A percentile compares a stretch with the other conserved stretches of the same genome.
Conservation (phyloP, 2,329 filamentous ascomycete species). For the Pseudogymnoascus sp. region DNA sequence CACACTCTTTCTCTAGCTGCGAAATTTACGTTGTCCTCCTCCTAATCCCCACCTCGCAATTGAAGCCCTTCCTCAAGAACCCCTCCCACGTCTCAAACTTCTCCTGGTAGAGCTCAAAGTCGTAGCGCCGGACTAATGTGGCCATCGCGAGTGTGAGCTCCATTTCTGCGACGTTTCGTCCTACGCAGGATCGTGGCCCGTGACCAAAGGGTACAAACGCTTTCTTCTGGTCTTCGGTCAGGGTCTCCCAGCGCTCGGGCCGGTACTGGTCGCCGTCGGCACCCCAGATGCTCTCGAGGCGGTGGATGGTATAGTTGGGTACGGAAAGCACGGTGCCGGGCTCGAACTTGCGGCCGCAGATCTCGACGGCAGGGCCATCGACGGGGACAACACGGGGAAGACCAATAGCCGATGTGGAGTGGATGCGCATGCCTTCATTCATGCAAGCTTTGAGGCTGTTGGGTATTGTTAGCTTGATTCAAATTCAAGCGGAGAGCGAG, state of each 20-base stretch:
- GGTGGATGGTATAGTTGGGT: conserved; percentile 72
- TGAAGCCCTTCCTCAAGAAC: conserved; percentile 69
- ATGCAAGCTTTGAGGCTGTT: conserved; percentile 32
- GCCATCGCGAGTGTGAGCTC: conserved; percentile 69
- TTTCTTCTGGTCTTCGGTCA: conserved; percentile 58
- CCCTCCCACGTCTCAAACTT: conserved; percentile 69
- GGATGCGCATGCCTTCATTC: conserved; percentile 74
- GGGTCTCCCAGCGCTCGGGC: conserved; percentile 58
- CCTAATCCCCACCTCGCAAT: conserved; percentile 45
- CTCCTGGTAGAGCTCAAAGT: conserved; percentile 48
- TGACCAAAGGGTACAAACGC: conserved; percentile 67
- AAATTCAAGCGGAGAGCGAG: conserved; percentile 31
- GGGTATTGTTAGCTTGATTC: not conserved
- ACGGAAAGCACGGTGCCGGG: conserved; percentile 67
- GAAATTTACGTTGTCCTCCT: not conserved
- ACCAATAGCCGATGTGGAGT: conserved; percentile 75
- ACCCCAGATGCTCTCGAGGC: conserved; percentile 63
- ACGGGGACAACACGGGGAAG: conserved; percentile 63
- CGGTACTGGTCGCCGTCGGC: conserved; percentile 58
- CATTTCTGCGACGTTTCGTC: conserved; percentile 77
- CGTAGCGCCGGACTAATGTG: conserved; percentile 51
- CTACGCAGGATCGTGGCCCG: conserved; percentile 60
- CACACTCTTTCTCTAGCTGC: not conserved
- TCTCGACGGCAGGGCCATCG: conserved; percentile 47
- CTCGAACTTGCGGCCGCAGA: conserved; percentile 60